These are phyloP conservation scores for Trypanosoma caninum DNA, from an alignment of 208 protist species.

Conservation along the genomic window DNA sequence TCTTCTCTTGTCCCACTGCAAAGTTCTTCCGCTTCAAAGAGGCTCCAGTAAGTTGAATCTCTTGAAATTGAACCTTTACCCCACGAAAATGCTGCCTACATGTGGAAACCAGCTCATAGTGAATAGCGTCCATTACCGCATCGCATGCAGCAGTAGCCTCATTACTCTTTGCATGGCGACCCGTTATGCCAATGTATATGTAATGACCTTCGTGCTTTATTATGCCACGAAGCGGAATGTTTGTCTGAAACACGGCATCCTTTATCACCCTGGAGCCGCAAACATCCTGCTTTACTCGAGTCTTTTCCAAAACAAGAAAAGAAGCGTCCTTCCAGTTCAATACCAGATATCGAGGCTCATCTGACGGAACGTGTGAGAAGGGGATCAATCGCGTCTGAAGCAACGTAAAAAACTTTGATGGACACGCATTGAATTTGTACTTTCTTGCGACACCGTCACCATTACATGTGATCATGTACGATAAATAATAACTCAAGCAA, in stretches of 20 bases:
- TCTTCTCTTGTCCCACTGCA: slow-evolving; percentile 13
- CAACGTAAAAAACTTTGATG: slow-evolving; percentile 18
- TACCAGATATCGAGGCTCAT: slow-evolving; percentile 15
- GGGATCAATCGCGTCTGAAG: slow-evolving; percentile 24
- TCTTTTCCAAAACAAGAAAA: slow-evolving; percentile 26
- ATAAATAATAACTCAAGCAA: slow-evolving; percentile 23
- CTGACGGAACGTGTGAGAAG: slow-evolving; percentile 23
- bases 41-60: slow-evolving; percentile 11
- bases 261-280: slow-evolving; percentile 20
- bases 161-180: slow-evolving; percentile 11
- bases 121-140: slow-evolving; percentile 20
- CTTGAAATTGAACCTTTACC: slow-evolving; percentile 22
- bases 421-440: slow-evolving; percentile 22
- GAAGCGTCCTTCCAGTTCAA: slow-evolving; percentile 28
- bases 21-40: slow-evolving; percentile 18
- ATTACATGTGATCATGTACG: slow-evolving; percentile 27
- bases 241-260: slow-evolving; percentile 16
- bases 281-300: slow-evolving; percentile 20
- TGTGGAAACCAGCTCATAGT: slow-evolving; percentile 20
- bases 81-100: slow-evolving; percentile 24
- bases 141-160: slow-evolving; percentile 5
- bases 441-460: slow-evolving; percentile 25
- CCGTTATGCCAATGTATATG: slow-evolving; percentile 26
- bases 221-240: slow-evolving; percentile 25
- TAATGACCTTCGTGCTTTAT: slow-evolving; percentile 27